Conservation (phyloP, 441 rosid genomes). For the Isatis lusitanica region DNA sequence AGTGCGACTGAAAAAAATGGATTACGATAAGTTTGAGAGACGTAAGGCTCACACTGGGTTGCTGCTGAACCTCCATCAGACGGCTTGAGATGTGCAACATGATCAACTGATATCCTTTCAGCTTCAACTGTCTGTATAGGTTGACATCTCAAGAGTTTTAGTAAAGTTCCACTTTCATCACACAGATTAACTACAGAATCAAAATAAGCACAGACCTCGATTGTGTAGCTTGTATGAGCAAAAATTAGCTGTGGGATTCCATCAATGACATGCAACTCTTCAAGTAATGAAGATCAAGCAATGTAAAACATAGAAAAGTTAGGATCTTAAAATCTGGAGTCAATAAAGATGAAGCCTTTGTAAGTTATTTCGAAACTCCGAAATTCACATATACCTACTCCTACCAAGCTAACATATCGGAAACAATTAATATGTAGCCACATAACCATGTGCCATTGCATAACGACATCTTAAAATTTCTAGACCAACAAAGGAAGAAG, state of each 20-base stretch:
- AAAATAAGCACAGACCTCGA: conserved; percentile 58
- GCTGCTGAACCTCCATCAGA: conserved; percentile 98
- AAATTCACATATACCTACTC: neutral
- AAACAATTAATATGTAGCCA: neutral
- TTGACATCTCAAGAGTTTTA: neutral
- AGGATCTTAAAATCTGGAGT: neutral
- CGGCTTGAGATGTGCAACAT: conserved; percentile 95
- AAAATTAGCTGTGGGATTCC: conserved; percentile 93
- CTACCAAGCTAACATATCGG: neutral
- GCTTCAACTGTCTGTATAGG: conserved; percentile 89
- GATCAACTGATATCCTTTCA: conserved; percentile 58
- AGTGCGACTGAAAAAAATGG: neutral
- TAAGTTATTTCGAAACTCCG: neutral
- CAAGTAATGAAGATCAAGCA: conserved; percentile 32
- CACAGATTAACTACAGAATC: neutral
- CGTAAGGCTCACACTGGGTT: conserved; percentile 61
- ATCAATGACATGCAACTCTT: conserved; percentile 92
- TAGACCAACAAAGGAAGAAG: neutral
- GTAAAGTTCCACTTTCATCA: neutral
- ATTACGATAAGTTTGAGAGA: neutral
- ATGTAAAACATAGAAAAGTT: conserved; percentile 7
- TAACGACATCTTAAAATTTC: neutral
- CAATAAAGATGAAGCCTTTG: neutral
- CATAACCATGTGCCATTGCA: conserved; percentile 2
- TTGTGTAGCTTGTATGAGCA: conserved; percentile 80